A percentile compares a stretch with the other conserved stretches of the same genome.
Evolutionary conservation across 2,329 filamentous ascomycete species (phyloP).

Genomic region (Colletotrichum acutatum): DNA sequence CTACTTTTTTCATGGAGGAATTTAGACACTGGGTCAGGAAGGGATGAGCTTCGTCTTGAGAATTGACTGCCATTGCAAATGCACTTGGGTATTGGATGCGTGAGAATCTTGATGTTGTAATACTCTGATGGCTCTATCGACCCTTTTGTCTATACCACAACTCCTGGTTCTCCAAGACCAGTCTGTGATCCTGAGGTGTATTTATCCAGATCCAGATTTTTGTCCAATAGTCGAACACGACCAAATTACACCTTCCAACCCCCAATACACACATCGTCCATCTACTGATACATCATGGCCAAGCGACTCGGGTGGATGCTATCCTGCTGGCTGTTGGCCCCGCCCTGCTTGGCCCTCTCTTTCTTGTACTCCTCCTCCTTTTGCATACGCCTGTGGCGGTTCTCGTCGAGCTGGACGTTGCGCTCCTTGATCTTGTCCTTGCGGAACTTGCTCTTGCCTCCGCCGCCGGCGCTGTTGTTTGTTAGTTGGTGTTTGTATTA

Average conservation of each 20-base stretch:
- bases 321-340: slow-evolving; percentile 42
- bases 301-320: slow-evolving; percentile 65
- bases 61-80: slow-evolving; percentile 34
- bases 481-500: slow-evolving; percentile 14
- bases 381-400: slow-evolving; percentile 60
- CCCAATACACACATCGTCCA: neutral
- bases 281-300: slow-evolving; percentile 41
- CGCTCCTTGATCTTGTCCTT: slow-evolving; percentile 84
- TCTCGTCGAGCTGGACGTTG: slow-evolving; percentile 85
- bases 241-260: neutral
- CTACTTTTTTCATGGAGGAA: slow-evolving; percentile 22
- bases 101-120: slow-evolving; percentile 13
- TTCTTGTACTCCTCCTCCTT: slow-evolving; percentile 53
- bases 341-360: slow-evolving; percentile 44
- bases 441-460: slow-evolving; percentile 78
- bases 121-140: neutral
- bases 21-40: slow-evolving; percentile 26
- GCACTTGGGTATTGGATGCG: slow-evolving; percentile 10
- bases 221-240: neutral
- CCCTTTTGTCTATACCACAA: neutral
- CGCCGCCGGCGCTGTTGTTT: slow-evolving; percentile 77
- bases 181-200: neutral
- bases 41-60: slow-evolving; percentile 30
- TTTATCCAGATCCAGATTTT: neutral
- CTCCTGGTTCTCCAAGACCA: neutral